phyloP scores from a whole-genome alignment of 176 grass and related monocot species.

The Phragmites australis region DNA sequence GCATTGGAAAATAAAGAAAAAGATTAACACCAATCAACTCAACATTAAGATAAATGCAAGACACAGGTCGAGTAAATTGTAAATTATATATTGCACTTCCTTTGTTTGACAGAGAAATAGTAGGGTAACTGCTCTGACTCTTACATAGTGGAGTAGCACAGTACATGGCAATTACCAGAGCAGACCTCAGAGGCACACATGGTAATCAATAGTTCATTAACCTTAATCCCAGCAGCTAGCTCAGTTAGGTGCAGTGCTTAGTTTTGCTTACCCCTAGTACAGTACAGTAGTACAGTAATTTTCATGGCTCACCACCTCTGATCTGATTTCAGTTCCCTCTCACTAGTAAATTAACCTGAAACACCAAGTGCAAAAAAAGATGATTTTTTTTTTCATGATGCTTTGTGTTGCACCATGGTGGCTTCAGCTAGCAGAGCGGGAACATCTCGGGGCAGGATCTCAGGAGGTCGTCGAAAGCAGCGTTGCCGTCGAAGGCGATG shows the following conservation, averaged over 20 bases:
- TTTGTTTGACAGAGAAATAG: slow-evolving; percentile 42
- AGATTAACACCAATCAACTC: background rate
- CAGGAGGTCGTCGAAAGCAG: slow-evolving; percentile 41
- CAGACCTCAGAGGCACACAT: slow-evolving; percentile 18
- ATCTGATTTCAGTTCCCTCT: slow-evolving; percentile 21
- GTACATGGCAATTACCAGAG: slow-evolving; percentile 27
- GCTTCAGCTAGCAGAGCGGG: slow-evolving; percentile 56
- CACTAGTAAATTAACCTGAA: slow-evolving; percentile 39
- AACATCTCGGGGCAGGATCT: slow-evolving; percentile 65
- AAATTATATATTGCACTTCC: slow-evolving; percentile 54
- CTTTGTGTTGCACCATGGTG: slow-evolving; percentile 16
- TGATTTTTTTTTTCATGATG: background rate
- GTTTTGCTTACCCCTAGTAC: slow-evolving; percentile 31
- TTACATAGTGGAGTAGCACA: slow-evolving; percentile 40
- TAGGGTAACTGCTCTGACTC: slow-evolving; percentile 22
- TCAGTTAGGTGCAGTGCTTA: slow-evolving; percentile 35
- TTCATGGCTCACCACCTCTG: slow-evolving; percentile 26
- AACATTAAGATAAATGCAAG: background rate
- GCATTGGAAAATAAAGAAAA: background rate
- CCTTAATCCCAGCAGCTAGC: slow-evolving; percentile 35
- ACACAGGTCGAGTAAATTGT: slow-evolving; percentile 20
- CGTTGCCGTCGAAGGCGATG: slow-evolving; percentile 39
- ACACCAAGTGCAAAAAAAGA: slow-evolving; percentile 36
- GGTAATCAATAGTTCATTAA: slow-evolving; percentile 37
- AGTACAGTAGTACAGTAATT: slow-evolving; percentile 19